These are phyloP conservation scores for Funneliformis caledonium DNA, from an alignment of 371 early-diverging fungal species.

Conservation along the genomic window DNA sequence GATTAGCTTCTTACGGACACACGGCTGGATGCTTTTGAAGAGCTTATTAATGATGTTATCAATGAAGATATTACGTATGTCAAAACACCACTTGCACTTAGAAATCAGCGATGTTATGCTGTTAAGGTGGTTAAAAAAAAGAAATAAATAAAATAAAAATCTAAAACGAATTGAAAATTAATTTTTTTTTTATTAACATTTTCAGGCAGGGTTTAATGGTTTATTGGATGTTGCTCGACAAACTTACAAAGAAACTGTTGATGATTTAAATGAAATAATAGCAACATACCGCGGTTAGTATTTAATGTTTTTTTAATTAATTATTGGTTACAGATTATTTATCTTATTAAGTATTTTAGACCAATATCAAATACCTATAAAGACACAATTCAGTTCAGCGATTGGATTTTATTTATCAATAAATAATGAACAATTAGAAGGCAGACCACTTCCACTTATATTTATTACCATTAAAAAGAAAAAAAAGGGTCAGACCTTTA, in stretches of 20 bases:
- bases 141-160: not conserved
- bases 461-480: constrained; percentile 70
- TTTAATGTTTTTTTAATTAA: too few species aligned
- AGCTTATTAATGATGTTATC: constrained; percentile 56
- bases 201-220: constrained; percentile 80
- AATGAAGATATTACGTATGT: constrained; percentile 73
- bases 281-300: constrained; percentile 61
- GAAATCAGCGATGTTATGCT: constrained; percentile 87
- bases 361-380: constrained; percentile 62
- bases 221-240: constrained; percentile 78
- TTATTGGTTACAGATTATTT: not conserved
- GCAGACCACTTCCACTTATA: constrained; percentile 49
- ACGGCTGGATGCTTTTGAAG: constrained; percentile 47
- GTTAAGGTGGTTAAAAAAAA: constrained; percentile 58
- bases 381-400: constrained; percentile 64
- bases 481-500: constrained; percentile 66
- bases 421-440: constrained; percentile 48
- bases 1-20: constrained; percentile 43
- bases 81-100: constrained; percentile 72
- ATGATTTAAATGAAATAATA: constrained; percentile 81
- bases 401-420: constrained; percentile 69
- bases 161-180: not conserved
- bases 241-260: constrained; percentile 82
- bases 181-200: not conserved
- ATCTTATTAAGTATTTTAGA: constrained; percentile 45